phyloP scores from a whole-genome alignment of 2,329 filamentous ascomycete genomes.

The Rugonectria rugulosa region DNA sequence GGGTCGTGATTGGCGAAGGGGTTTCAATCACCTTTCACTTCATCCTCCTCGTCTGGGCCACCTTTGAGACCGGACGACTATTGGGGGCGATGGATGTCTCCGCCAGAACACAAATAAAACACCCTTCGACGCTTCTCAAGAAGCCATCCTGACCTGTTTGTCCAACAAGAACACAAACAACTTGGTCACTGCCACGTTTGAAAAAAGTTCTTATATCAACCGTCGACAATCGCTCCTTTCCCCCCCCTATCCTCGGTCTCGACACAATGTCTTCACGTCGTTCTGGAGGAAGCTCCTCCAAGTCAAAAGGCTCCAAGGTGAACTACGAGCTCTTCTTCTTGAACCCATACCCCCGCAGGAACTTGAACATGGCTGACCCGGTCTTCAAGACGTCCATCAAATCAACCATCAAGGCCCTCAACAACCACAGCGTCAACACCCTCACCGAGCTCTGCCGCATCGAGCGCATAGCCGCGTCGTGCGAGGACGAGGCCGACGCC shows the following conservation, averaged over 20 bases:
- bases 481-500: constrained; percentile 65
- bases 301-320: constrained; percentile 9
- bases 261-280: constrained; percentile 19
- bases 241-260: not conserved
- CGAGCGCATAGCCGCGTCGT: constrained; percentile 68
- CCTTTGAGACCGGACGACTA: not conserved
- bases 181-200: not conserved
- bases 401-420: constrained; percentile 66
- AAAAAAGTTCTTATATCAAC: not conserved
- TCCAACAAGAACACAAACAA: not conserved
- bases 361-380: not conserved
- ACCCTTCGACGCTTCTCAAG: not conserved
- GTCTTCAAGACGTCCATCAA: constrained; percentile 4
- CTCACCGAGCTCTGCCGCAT: constrained; percentile 75
- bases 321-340: not conserved
- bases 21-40: not conserved
- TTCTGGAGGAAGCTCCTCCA: constrained; percentile 8
- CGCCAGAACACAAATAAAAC: not conserved
- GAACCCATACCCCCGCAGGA: not conserved
- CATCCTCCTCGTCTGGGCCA: constrained; percentile 14
- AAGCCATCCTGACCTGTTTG: not conserved
- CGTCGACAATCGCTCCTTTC: not conserved
- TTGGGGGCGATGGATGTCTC: constrained; percentile 18
- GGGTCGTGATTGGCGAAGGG: constrained; percentile 1
- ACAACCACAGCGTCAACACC: constrained; percentile 75